Evolutionary conservation across 129 eudicot species (phyloP), one percentile per base, ranked within the genome.

Genomic region (Dittrichia graveolens): DNA sequence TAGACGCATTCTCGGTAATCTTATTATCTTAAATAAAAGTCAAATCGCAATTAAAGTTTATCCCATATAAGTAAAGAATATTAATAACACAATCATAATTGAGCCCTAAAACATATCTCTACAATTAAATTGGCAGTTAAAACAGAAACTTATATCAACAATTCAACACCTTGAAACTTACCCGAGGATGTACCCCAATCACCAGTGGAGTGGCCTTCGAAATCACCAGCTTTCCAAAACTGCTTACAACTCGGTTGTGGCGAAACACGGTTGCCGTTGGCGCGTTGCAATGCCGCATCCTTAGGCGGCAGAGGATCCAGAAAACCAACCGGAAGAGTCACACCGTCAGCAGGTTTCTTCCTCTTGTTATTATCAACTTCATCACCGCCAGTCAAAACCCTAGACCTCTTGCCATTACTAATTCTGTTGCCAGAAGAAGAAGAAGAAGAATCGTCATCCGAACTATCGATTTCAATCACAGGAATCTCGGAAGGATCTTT

Each of bases 161-260:
- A 80, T 15, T 34, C 35, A 8, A 5, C 41, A 56, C 37, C 6
- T 42, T 16, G 18, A 0, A 3, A 72, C 48, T 58, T 77, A 89
- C 96, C 88, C 73, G 85, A 24, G 4, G 82, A 34, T 0, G 57
- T 34, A 13, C 66, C 79, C 91, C 90, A 81, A 73, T 71, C 71
- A 34, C 76, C 72, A 19, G 37, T 11, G 1, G 80, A 75, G 24
- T 63, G 72, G 1, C 72, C 93, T 4, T 84, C 96, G 47, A 80
- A 90, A 53, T 90, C 93, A 31, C 90, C 96, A 3, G 96, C 96
- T 69, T 90, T 87, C 96, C 96, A 90, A 75, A 90, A 90, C 89
- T 87, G 91, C 79, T 79, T 87, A 71, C 68, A 53, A 14, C 42
- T 66, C 56, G 40, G 50, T 0, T 46, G 62, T 10, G 2, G 11